Percentiles rank a stretch among this genome's conserved stretches.
Conservation (phyloP, 108 stramenopile genomes). For the Skeletonema potamos region DNA sequence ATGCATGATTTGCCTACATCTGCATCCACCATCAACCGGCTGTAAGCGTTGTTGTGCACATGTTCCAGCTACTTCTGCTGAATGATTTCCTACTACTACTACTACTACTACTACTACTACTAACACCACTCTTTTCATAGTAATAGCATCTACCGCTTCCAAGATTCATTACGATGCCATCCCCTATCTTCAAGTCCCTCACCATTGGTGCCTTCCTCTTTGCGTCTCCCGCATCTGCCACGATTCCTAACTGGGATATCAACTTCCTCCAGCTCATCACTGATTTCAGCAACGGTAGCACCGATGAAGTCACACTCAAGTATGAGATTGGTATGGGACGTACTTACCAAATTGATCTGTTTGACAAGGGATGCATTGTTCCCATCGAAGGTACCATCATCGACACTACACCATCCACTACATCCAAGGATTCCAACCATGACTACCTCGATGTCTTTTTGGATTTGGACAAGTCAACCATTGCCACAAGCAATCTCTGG, state of each 20-base stretch:
- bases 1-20: no score
- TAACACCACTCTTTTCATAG: background rate
- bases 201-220: slow-evolving; percentile 20
- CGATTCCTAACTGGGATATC: slow-evolving; percentile 41
- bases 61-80: no score
- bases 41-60: no score
- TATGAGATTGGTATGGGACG: slow-evolving; percentile 14
- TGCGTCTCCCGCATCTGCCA: slow-evolving; percentile 4
- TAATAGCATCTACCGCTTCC: no score
- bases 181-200: slow-evolving; percentile 10
- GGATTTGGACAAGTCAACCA: slow-evolving; percentile 24
- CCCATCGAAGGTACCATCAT: slow-evolving; percentile 29
- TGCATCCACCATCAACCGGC: no score
- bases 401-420: background rate
- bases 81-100: no score
- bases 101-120: no score
- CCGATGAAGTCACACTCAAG: slow-evolving; percentile 15
- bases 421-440: slow-evolving; percentile 12
- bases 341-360: slow-evolving; percentile 20
- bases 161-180: background rate
- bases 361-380: slow-evolving; percentile 26
- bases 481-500: slow-evolving; percentile 36
- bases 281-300: slow-evolving; percentile 14
- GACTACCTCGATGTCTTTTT: slow-evolving; percentile 23
- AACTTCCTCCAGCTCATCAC: slow-evolving; percentile 17